Base-by-base conservation (phyloP, 108 stramenopile genomes). In the Skeletonema grethae region DNA sequence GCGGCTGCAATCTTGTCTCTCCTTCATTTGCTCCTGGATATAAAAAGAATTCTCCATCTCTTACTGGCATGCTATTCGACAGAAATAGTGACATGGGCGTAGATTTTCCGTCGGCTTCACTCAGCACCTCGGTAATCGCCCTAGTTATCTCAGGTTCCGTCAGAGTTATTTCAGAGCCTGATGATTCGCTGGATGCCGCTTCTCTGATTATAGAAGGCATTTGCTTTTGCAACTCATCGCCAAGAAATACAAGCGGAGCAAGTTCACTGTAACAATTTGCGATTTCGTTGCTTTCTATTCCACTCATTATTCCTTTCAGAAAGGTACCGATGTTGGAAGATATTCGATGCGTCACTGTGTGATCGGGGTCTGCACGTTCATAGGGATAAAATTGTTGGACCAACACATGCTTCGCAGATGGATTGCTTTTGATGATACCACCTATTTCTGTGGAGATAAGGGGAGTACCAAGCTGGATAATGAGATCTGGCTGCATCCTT, bases 61-160 rank as follows among this genome's bases (percentile, higher is more conserved):
- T 75, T 57, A 96, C 86, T 16, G 97, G 94, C 97, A 97, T 97
- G 34, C 90, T 92, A 73, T 96, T 95, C 15, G 97, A 96, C 39
- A 97, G 70, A 84, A 93, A 93, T 57, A 91, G 75, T 38, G 83
- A 80, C 41, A 69, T 69, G 9, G 67, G 60, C 16, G 62, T 58
- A 66, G 35, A 31, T 24, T 70, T 63, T 13, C 29, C 28, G 30
- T 41, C 66, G 50, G 75, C 46, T 16, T 85, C 75, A 61, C 53
- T 60, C 59, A 91, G 29, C 13, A 81, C 48, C 57, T 87, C 78
- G 29, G 93, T 64, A 20, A 96, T 76, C 35, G 86, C 85, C 61
- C 86, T 65, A 22, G 88, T 75, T 30, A 96, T 70, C 71, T 93
- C 82, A 22, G 97, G 97, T 70, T 97, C 97, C 28, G 88, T 93